These are phyloP conservation scores for Schizopora paradoxa DNA, from an alignment of 1,284 basidiomycete species.

Conservation along the genomic window DNA sequence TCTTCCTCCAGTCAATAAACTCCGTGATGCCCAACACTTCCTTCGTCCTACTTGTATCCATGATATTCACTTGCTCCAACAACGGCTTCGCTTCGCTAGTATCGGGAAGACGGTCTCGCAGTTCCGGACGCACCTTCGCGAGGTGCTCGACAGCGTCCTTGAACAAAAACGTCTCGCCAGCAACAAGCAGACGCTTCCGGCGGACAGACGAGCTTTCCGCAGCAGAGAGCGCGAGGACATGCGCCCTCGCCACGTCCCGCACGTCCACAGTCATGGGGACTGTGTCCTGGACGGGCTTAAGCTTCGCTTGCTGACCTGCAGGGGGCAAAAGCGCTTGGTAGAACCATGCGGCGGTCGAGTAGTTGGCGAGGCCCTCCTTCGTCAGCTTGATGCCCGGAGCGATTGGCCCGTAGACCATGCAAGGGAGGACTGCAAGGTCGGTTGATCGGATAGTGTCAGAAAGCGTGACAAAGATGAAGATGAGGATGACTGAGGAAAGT, in stretches of 20 bases:
- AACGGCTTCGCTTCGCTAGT: not conserved
- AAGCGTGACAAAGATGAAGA: too few relatives aligned
- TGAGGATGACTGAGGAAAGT: too few relatives aligned
- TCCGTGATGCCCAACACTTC: not conserved
- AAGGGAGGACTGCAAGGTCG: too few relatives aligned
- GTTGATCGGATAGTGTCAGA: too few relatives aligned
- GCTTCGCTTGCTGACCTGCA: not conserved
- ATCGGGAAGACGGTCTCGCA: not conserved
- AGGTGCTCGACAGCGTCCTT: conserved; percentile 1
- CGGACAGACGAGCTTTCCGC: not conserved
- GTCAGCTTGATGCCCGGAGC: not conserved
- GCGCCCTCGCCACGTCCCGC: not conserved
- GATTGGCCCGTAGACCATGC: conserved; percentile 3
- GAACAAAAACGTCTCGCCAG: not conserved
- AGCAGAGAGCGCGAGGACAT: not conserved
- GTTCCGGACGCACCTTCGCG: not conserved
- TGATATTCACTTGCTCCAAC: not conserved
- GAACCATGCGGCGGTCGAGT: not conserved
- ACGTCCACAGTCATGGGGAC: not conserved
- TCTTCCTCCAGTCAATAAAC: conserved; percentile 3
- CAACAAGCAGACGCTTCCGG: not conserved
- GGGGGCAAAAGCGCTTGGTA: not conserved
- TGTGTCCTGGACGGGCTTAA: not conserved
- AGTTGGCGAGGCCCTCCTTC: not conserved
- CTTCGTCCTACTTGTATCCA: not conserved